These are phyloP conservation scores for Blastobotrys mokoenaii DNA, from an alignment of 805 yeast species.

Conservation along the genomic window DNA sequence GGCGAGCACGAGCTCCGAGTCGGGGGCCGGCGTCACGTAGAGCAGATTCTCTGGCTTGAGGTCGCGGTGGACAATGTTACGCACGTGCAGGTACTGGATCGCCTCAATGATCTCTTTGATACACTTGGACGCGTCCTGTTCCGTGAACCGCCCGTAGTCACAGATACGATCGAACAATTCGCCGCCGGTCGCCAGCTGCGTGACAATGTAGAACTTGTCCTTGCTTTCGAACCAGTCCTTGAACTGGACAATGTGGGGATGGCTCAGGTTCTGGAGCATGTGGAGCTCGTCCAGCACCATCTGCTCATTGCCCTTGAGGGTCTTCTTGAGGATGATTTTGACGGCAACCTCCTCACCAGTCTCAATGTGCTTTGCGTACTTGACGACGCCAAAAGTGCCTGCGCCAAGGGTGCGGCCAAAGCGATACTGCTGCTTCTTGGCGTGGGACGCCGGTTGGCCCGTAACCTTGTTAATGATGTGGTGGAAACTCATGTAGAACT, in stretches of 20 bases:
- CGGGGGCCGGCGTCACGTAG: slow-evolving; percentile 51
- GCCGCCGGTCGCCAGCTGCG: slow-evolving; percentile 94
- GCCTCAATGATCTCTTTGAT: slow-evolving; percentile 72
- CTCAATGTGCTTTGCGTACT: slow-evolving; percentile 51
- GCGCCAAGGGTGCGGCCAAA: slow-evolving; percentile 88
- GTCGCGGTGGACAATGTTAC: slow-evolving; percentile 85
- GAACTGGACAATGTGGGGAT: slow-evolving; percentile 84
- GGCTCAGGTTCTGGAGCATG: slow-evolving; percentile 57
- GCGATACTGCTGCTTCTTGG: slow-evolving; percentile 58
- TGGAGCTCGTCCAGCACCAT: slow-evolving; percentile 72
- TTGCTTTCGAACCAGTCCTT: slow-evolving; percentile 89
- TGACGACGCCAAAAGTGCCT: slow-evolving; percentile 89
- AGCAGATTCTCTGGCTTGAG: slow-evolving; percentile 89
- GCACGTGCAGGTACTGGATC: slow-evolving; percentile 63
- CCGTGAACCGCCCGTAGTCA: slow-evolving; percentile 76
- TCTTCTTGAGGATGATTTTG: slow-evolving; percentile 80
- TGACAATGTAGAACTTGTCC: slow-evolving; percentile 87
- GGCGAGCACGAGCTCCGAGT: slow-evolving; percentile 75
- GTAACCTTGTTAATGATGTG: slow-evolving; percentile 42
- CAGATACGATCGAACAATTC: slow-evolving; percentile 86
- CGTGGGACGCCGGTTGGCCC: slow-evolving; percentile 66
- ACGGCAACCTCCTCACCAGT: slow-evolving; percentile 74
- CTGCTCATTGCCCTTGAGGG: slow-evolving; percentile 68
- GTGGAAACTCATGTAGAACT: slow-evolving; percentile 8
- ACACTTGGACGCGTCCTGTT: slow-evolving; percentile 73